Evolutionary conservation across 352 stramenopile species (phyloP), one percentile per base, ranked within the genome.

Genomic region (Plasmopara muralis): DNA sequence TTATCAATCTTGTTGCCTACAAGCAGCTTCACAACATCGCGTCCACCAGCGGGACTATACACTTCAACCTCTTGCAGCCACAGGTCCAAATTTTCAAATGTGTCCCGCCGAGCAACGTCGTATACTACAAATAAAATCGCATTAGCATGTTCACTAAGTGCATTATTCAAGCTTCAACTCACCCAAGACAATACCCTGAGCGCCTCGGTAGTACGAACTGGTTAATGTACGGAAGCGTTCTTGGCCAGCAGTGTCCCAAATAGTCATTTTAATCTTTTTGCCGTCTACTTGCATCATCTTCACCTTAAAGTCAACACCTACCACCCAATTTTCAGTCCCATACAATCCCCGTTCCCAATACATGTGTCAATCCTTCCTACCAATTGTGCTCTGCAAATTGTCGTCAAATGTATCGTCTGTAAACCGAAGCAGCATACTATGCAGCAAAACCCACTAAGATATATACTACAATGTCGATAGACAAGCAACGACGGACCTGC

Each of bases 181-280:
- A 95, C 85, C 87, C 20, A 99, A 78, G 13, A 98, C 93, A 39
- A 99, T 98, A 50, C 95, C 95, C 63, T 98, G 95, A 5, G 95
- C 95, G 38, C 96, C 96, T 50, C 95, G 82, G 77, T 98, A 99
- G 72, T 98, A 99, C 39, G 83, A 97, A 50, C 87, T 98, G 35
- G 96, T 99, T 37, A 99, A 74, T 16, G 95, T 98, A 45, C 95
- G 88, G 69, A 99, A 99, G 38, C 95, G 89, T 68, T 99, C 96
- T 73, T 99, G 96, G 13, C 96, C 96, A 7, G 96, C 96, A 5
- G 96, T 99, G 78, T 99, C 96, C 96, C 96, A 99, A 62, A 99
- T 97, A 29, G 93, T 98, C 62, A 98, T 89, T 76, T 99, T 99
- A 60, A 98, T 95, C 53, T 87, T 87, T 70, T 97, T 98, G 47